Evolutionary conservation across 768 basidiomycete species (phyloP).

Genomic region (Lactifluus hygrophoroides): DNA sequence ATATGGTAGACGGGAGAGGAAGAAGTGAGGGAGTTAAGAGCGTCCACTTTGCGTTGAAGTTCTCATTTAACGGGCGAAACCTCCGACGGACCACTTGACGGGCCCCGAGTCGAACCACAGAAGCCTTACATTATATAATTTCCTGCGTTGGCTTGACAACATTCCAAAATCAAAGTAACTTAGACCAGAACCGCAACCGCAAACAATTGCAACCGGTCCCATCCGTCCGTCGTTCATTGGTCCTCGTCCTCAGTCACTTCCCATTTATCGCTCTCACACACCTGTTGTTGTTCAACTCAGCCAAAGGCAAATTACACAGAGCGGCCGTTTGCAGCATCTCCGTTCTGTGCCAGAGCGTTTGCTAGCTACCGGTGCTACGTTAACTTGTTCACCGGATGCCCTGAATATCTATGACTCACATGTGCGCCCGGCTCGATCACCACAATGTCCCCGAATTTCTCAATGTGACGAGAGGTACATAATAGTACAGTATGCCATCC

Average conservation of each 20-base stretch:
- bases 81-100: not conserved
- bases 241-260: not conserved
- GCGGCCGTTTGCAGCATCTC: too few species aligned
- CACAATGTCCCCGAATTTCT: not conserved
- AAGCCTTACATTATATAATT: not conserved
- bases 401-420: not conserved
- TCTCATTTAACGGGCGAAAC: constrained; percentile 3
- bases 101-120: not conserved
- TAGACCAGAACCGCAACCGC: not conserved
- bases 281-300: too few species aligned
- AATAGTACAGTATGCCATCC: too few species aligned
- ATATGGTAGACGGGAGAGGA: not conserved
- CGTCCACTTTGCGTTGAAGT: not conserved
- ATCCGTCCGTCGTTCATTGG: not conserved
- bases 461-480: not conserved
- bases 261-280: not conserved
- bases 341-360: not conserved
- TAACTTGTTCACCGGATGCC: not conserved
- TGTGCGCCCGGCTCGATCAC: not conserved
- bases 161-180: not conserved
- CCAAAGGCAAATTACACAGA: too few species aligned
- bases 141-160: not conserved
- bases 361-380: not conserved
- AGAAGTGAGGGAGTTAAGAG: not conserved
- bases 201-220: not conserved